These are phyloP conservation scores for Tuber brumale DNA, from an alignment of 495 filamentous ascomycete species.

Conservation along the genomic window DNA sequence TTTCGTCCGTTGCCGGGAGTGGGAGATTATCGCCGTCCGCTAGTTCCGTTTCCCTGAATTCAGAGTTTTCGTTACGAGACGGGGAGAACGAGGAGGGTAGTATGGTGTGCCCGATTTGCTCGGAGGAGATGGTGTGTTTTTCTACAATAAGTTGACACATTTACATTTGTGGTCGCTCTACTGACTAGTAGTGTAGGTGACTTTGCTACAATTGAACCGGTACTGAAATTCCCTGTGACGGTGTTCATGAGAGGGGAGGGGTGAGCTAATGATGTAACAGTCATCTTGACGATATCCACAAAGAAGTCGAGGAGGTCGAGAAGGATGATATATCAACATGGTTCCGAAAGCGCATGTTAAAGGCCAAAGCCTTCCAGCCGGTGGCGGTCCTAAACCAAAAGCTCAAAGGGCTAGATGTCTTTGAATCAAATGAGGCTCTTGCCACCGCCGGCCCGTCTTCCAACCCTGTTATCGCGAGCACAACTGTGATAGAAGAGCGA, in stretches of 20 bases:
- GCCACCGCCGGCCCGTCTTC: conserved; percentile 30
- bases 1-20: conserved; percentile 14
- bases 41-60: conserved; percentile 56
- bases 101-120: conserved; percentile 90
- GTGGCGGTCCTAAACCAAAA: conserved; percentile 89
- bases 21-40: conserved; percentile 55
- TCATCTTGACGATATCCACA: conserved; percentile 90
- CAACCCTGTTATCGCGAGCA: conserved; percentile 28
- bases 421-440: conserved; percentile 81
- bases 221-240: conserved; percentile 41
- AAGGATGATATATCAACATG: conserved; percentile 97
- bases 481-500: conserved; percentile 44
- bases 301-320: conserved; percentile 83
- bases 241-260: not conserved
- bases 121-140: conserved; percentile 78
- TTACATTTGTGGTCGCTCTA: conserved; percentile 14
- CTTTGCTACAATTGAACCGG: conserved; percentile 86
- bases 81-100: conserved; percentile 53
- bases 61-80: conserved; percentile 55
- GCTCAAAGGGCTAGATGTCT: conserved; percentile 91
- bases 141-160: conserved; percentile 19
- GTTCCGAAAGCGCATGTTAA: conserved; percentile 94
- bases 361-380: conserved; percentile 92
- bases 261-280: conserved; percentile 44
- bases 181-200: conserved; percentile 54